Conservation (phyloP, 208 protist species). For the Trypanosoma lewisi region DNA sequence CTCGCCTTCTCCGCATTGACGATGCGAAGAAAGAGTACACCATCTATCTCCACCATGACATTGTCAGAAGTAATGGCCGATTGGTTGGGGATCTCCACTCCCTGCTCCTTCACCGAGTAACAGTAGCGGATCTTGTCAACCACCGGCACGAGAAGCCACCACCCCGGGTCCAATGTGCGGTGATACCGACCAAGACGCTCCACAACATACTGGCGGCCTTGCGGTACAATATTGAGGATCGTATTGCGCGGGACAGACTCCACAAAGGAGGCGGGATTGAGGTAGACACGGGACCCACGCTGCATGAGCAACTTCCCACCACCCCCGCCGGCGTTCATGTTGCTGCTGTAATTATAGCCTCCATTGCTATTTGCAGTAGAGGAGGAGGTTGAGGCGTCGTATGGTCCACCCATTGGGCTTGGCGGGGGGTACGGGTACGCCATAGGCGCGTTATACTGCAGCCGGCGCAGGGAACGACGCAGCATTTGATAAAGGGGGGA, state of each 20-base stretch:
- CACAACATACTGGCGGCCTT: conserved; percentile 93
- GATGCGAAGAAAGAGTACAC: conserved; percentile 93
- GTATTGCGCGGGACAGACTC: conserved; percentile 71
- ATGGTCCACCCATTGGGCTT: not conserved
- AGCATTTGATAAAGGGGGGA: not conserved
- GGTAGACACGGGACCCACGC: conserved; percentile 22
- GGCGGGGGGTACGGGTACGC: conserved; percentile 15
- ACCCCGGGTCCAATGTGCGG: conserved; percentile 87
- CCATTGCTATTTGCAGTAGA: not conserved
- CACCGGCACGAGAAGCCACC: conserved; percentile 91
- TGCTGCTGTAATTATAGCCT: not conserved
- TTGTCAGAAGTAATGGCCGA: conserved; percentile 95
- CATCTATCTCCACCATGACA: conserved; percentile 95
- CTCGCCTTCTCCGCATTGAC: conserved; percentile 89
- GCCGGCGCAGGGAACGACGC: conserved; percentile 11
- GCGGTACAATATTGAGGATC: conserved; percentile 92
- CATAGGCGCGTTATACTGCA: conserved; percentile 9
- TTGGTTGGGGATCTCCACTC: conserved; percentile 89
- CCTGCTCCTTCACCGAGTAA: conserved; percentile 94
- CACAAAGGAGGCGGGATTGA: conserved; percentile 66
- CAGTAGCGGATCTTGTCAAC: conserved; percentile 94
- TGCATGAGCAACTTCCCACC: conserved; percentile 4
- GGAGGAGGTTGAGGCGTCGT: not conserved
- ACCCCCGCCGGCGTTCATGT: not conserved
- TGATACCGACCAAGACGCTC: conserved; percentile 94